These are phyloP conservation scores for Globisporangium sylvaticum DNA, from an alignment of 352 stramenopile genomes.

Conservation along the genomic window DNA sequence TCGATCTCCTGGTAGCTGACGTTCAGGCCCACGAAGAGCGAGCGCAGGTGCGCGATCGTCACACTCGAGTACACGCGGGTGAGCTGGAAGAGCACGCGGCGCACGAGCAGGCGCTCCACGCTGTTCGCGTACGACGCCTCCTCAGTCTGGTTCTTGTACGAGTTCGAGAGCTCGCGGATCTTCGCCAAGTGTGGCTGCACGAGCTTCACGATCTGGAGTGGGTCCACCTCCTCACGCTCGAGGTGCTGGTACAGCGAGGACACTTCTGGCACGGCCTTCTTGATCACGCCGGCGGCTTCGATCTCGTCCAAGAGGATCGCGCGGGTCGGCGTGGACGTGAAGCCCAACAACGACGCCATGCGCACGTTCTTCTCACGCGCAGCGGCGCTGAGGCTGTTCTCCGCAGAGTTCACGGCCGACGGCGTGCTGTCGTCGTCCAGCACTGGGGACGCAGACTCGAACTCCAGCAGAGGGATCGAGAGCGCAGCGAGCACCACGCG, in stretches of 20 bases:
- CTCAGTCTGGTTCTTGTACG: conserved; percentile 27
- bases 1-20: conserved; percentile 84
- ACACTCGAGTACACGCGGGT: conserved; percentile 87
- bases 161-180: conserved; percentile 22
- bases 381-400: conserved; percentile 33
- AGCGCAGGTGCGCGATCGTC: conserved; percentile 76
- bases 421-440: conserved; percentile 49
- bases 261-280: conserved; percentile 53
- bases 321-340: conserved; percentile 78
- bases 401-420: conserved; percentile 41
- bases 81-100: conserved; percentile 80
- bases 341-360: conserved; percentile 94
- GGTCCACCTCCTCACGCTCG: conserved; percentile 68
- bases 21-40: conserved; percentile 82
- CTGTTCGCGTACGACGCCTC: conserved; percentile 53
- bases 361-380: conserved; percentile 92
- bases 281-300: conserved; percentile 57
- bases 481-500: conserved; percentile 91
- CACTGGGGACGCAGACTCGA: conserved; percentile 53
- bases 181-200: conserved; percentile 61
- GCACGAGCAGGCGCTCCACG: conserved; percentile 69
- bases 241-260: conserved; percentile 63
- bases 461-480: conserved; percentile 88
- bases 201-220: conserved; percentile 68
- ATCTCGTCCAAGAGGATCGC: conserved; percentile 92